Evolutionary conservation across 1,284 basidiomycete species (phyloP).

Genomic region (Malassezia caprae): DNA sequence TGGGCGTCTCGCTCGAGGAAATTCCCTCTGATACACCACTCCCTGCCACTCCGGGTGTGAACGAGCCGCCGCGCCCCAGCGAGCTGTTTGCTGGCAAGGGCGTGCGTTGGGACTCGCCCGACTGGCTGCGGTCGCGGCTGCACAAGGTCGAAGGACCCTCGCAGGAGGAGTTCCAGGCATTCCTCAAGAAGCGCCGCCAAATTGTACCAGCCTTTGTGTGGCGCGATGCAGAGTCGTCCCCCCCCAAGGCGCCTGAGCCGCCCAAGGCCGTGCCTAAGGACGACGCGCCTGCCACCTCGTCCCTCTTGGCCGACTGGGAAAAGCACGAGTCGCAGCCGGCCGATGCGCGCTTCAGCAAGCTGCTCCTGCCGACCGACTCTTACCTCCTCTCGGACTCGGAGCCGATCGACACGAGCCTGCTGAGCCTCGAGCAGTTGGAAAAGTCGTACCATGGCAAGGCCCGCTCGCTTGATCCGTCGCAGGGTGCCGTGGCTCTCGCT

Average conservation of each 20-base stretch:
- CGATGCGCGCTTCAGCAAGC: constrained; percentile 5
- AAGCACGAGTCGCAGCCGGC: not conserved
- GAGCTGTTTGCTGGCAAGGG: constrained; percentile 39
- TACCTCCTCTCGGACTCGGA: constrained; percentile 4
- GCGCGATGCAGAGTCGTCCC: constrained; percentile 6
- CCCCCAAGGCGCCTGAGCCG: constrained; percentile 18
- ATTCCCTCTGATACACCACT: constrained; percentile 8
- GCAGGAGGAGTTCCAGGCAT: constrained; percentile 27
- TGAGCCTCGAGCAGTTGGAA: constrained; percentile 31
- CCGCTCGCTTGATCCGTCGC: not conserved
- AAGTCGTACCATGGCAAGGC: constrained; percentile 29
- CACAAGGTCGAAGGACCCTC: constrained; percentile 15
- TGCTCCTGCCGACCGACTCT: constrained; percentile 5
- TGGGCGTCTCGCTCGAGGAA: constrained; percentile 4
- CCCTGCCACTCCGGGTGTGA: not conserved
- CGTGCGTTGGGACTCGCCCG: constrained; percentile 32
- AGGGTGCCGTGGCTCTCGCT: not conserved
- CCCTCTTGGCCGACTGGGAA: not conserved
- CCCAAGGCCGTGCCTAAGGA: constrained; percentile 13
- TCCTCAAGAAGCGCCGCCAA: constrained; percentile 35
- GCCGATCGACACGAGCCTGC: constrained; percentile 20
- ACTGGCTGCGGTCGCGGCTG: constrained; percentile 23
- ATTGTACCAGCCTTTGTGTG: constrained; percentile 17
- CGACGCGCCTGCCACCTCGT: not conserved
- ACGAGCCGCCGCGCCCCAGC: constrained; percentile 18